phyloP scores from a whole-genome alignment of 2,329 filamentous ascomycete genomes.

The Botrytis byssoidea region DNA sequence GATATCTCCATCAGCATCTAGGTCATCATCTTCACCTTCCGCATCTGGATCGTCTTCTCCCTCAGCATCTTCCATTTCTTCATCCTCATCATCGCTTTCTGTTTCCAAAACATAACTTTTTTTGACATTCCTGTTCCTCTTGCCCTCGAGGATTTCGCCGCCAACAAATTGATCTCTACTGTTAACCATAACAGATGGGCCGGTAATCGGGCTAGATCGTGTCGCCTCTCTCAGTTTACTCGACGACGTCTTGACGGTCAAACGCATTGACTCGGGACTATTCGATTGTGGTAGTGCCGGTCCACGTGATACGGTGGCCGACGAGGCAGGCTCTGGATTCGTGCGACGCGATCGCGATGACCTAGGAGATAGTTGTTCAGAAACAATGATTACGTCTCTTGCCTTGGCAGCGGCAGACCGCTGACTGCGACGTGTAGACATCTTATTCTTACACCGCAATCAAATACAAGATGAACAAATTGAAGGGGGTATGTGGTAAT shows the following conservation, averaged over 20 bases:
- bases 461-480: slow-evolving; percentile 15
- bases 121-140: slow-evolving; percentile 37
- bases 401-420: slow-evolving; percentile 35
- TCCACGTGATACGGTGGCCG: slow-evolving; percentile 38
- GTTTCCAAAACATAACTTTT: slow-evolving; percentile 48
- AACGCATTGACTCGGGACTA: slow-evolving; percentile 35
- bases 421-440: slow-evolving; percentile 37
- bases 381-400: slow-evolving; percentile 36
- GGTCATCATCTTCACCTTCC: slow-evolving; percentile 45
- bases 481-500: slow-evolving; percentile 8
- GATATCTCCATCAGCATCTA: slow-evolving; percentile 46
- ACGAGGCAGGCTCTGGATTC: slow-evolving; percentile 30
- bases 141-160: slow-evolving; percentile 38
- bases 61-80: slow-evolving; percentile 43
- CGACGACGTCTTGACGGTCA: slow-evolving; percentile 40
- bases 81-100: slow-evolving; percentile 42
- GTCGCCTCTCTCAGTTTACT: slow-evolving; percentile 39
- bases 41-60: slow-evolving; percentile 41
- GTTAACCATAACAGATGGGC: slow-evolving; percentile 25
- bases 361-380: slow-evolving; percentile 30
- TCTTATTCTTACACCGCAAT: slow-evolving; percentile 24
- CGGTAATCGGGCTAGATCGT: slow-evolving; percentile 29
- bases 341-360: slow-evolving; percentile 35
- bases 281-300: slow-evolving; percentile 30
- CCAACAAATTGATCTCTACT: slow-evolving; percentile 34